Evolutionary conservation across 2,329 filamentous ascomycete species (phyloP).

Genomic region (Paraconiothyrium brasiliense): DNA sequence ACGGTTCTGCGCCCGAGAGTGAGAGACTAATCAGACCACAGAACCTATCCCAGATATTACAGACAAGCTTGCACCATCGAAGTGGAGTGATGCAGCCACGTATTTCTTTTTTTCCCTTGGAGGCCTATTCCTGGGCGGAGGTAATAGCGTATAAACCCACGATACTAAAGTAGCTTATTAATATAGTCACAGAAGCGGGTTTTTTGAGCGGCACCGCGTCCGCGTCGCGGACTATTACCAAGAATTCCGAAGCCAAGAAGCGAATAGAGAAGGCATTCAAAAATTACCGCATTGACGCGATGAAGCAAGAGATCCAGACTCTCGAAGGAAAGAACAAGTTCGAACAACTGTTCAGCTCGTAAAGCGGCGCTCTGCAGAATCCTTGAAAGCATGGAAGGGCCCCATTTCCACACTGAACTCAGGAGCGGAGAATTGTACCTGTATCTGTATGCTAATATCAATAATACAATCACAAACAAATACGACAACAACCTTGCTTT

Average conservation of each 20-base stretch:
- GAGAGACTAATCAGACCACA: conserved; percentile 33
- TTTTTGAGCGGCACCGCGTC: conserved; percentile 66
- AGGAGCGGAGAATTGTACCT: background rate
- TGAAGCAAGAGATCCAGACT: conserved; percentile 66
- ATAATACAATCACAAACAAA: background rate
- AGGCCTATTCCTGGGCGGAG: conserved; percentile 70
- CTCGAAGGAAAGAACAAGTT: conserved; percentile 58
- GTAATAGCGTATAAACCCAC: too few relatives aligned
- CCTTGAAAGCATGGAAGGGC: background rate
- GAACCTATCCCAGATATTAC: conserved; percentile 71
- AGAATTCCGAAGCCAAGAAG: conserved; percentile 62
- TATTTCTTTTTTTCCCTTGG: conserved; percentile 70
- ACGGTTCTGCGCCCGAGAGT: background rate
- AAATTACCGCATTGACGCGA: conserved; percentile 69
- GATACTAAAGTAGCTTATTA: too few relatives aligned
- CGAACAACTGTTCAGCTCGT: conserved; percentile 38
- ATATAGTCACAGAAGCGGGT: conserved; percentile 59
- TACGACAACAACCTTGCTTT: background rate
- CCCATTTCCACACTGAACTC: background rate
- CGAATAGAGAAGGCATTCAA: conserved; percentile 71
- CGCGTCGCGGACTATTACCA: conserved; percentile 62
- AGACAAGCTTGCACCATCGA: conserved; percentile 64
- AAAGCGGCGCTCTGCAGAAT: background rate
- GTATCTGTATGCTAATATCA: background rate
- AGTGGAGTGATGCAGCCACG: conserved; percentile 68